phyloP scores from a whole-genome alignment of 2,329 filamentous ascomycete species.

The Sporothrix humicola region DNA sequence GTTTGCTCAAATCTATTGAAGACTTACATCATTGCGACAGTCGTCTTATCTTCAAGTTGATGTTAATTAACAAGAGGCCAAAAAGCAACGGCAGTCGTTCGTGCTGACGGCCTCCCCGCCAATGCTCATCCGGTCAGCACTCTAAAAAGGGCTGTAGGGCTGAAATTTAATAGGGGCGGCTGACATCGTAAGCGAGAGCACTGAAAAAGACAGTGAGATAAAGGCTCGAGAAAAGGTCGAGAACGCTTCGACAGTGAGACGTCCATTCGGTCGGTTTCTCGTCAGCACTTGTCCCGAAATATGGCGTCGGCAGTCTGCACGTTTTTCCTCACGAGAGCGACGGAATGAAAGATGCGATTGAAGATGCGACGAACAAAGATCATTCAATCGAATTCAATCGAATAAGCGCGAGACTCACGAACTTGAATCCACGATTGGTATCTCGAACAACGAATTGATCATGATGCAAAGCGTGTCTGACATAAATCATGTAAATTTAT shows the following conservation, averaged over 20 bases:
- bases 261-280: neutral
- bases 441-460: too few relatives aligned
- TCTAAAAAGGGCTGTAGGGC: constrained; percentile 27
- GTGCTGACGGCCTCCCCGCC: neutral
- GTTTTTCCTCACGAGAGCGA: neutral
- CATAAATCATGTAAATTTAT: too few relatives aligned
- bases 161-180: constrained; percentile 20
- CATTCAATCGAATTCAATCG: too few relatives aligned
- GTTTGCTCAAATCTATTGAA: neutral
- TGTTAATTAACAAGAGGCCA: neutral
- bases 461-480: too few relatives aligned
- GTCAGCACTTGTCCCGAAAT: constrained; percentile 21
- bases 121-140: constrained; percentile 17
- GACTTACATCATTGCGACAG: neutral
- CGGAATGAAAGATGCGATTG: too few relatives aligned
- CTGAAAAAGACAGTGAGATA: neutral
- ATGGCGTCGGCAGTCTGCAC: neutral
- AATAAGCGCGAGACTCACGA: too few relatives aligned
- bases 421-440: too few relatives aligned
- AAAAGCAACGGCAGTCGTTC: neutral
- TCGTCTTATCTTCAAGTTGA: neutral
- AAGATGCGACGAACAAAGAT: too few relatives aligned
- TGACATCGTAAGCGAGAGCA: constrained; percentile 15
- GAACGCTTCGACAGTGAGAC: neutral
- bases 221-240: neutral